Base-by-base conservation (phyloP, 2,329 filamentous ascomycete genomes). In the Stemphylium beticola region DNA sequence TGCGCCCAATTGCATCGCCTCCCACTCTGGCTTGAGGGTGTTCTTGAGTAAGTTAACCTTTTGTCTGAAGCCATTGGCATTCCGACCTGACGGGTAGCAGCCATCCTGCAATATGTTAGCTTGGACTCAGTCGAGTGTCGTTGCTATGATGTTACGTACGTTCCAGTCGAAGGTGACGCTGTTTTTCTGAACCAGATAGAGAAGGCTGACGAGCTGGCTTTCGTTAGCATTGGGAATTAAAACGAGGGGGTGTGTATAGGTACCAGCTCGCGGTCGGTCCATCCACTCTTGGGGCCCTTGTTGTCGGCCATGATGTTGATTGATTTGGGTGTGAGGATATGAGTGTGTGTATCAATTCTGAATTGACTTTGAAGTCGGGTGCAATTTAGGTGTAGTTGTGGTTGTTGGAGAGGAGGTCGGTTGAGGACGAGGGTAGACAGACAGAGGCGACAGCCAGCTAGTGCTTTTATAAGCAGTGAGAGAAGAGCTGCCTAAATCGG, bases 51-150 rank as follows among this genome's bases (percentile, higher is more conserved):
- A 43, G 31, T 57, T 37, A 51, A 68, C 61, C 48, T 63, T 64
- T 48, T 69, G 54, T 3, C 14, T n/a, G 41, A 57, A 69, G 11
- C 66, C 67, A 7, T 55, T 64, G 20, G 39, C 40, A 32, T 58
- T 60, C 42, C 68, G 67, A 4, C 62, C 63, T 14, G 41, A 39
- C 0, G 67, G 68, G 12, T 54, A 53, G 4, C 57, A 58, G 3
- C 58, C 60, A 1, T 52, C 57, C 68, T 71, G 36, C 17, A n/a
- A 12, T 18, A n/a, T 5, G 24, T 45, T 12, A n/a, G 20, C 2
- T 24, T 31, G 48, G 49, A 12, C 17, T n/a, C 11, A 18, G 4
- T 11, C 44, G 18, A 41, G 11, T 26, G n/a, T 38, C 17, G n/a
- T 31, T 3, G 7, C 12, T 5, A 4, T 14, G 11, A 4, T 12